Percentiles rank a stretch among this genome's conserved stretches.
Conservation (phyloP, 2,329 filamentous ascomycete species). For the Pyrenophora tritici-repentis region DNA sequence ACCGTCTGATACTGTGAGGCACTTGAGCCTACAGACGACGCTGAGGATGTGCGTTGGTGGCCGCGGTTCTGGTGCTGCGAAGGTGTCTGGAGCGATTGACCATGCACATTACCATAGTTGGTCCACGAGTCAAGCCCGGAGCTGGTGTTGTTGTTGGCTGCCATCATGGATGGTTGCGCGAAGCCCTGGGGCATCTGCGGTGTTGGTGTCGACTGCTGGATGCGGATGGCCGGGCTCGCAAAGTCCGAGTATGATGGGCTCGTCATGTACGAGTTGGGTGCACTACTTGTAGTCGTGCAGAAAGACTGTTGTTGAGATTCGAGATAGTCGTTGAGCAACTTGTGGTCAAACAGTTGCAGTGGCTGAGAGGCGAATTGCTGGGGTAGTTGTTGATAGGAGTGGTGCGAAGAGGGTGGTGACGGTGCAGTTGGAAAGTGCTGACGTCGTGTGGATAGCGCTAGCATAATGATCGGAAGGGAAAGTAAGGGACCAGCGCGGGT, state of each 20-base stretch:
- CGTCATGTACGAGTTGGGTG: conserved; percentile 41
- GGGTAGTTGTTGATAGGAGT: conserved; percentile 36
- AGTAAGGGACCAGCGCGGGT: conserved; percentile 42
- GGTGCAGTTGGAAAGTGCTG: conserved; percentile 41
- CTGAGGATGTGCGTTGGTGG: conserved; percentile 48
- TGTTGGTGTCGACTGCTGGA: conserved; percentile 49
- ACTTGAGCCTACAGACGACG: conserved; percentile 47
- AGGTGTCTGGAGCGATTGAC: conserved; percentile 42
- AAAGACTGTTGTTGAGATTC: conserved; percentile 43
- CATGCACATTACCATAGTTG: conserved; percentile 39
- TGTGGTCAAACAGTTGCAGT: conserved; percentile 37
- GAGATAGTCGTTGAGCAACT: conserved; percentile 46
- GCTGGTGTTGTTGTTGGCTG: conserved; percentile 29
- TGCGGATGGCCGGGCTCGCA: conserved; percentile 46
- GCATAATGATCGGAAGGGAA: conserved; percentile 42
- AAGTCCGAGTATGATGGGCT: conserved; percentile 40
- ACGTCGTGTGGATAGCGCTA: conserved; percentile 46
- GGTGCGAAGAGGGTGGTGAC: conserved; percentile 39
- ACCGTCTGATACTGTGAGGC: conserved; percentile 42
- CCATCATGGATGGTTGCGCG: conserved; percentile 40
- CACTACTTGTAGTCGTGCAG: conserved; percentile 19
- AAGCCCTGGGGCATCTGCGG: conserved; percentile 39
- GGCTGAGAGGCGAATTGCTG: conserved; percentile 27
- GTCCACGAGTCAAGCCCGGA: conserved; percentile 41
- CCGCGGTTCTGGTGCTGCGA: conserved; percentile 34